Conservation (phyloP, 2,329 filamentous ascomycete species). For the Penicillium hordei region DNA sequence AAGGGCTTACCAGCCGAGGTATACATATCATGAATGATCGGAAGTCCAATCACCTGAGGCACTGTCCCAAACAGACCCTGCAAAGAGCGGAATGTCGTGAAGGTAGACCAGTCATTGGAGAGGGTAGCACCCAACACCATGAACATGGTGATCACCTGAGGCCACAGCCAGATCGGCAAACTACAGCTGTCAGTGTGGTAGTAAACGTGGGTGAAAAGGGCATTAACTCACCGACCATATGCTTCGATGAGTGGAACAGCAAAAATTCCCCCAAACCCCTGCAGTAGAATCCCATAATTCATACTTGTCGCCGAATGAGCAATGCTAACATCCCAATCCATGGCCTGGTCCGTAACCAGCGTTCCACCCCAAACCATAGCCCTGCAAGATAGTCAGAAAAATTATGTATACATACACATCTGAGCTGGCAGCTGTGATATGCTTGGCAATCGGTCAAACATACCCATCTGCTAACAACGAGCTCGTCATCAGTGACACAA, state of each 20-base stretch:
- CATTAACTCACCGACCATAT: constrained; percentile 40
- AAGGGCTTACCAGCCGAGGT: constrained; percentile 22
- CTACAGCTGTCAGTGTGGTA: constrained; percentile 20
- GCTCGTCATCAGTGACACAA: constrained; percentile 37
- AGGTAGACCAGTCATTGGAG: constrained; percentile 41
- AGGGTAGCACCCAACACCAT: constrained; percentile 44
- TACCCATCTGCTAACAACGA: constrained; percentile 40
- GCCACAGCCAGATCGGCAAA: constrained; percentile 46
- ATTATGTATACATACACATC: not conserved
- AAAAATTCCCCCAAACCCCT: constrained; percentile 41
- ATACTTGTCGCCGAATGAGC: constrained; percentile 39
- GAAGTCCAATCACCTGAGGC: constrained; percentile 42
- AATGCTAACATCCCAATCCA: constrained; percentile 36
- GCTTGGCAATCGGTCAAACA: not conserved
- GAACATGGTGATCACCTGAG: constrained; percentile 39
- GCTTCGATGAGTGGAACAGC: constrained; percentile 42
- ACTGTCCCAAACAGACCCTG: constrained; percentile 42
- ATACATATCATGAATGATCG: constrained; percentile 45
- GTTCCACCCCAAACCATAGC: constrained; percentile 46
- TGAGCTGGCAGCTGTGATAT: not conserved
- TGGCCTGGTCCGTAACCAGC: constrained; percentile 39
- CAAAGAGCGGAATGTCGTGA: constrained; percentile 41
- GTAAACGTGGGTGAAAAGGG: not conserved
- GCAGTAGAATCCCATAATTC: constrained; percentile 42
- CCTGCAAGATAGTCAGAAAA: constrained; percentile 16